Percentiles rank a stretch among this genome's conserved stretches.
Evolutionary conservation across 768 basidiomycete species (phyloP).

Genomic region (Amyloporia xantha): DNA sequence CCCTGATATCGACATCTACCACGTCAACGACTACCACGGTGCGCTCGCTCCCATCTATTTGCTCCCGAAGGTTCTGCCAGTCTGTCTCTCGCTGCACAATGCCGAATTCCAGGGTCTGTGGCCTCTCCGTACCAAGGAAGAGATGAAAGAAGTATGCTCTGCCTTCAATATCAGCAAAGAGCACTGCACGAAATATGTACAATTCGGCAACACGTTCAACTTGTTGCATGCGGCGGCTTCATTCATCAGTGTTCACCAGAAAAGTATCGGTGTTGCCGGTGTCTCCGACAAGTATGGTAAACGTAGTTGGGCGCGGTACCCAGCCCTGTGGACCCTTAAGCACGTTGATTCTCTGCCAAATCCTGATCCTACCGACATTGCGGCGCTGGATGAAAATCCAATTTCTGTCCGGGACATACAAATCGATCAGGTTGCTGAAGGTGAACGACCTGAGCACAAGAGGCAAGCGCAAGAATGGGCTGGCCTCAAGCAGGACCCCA

Average conservation of each 20-base stretch:
- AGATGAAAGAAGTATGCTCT: conserved; percentile 97
- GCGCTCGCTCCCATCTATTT: conserved; percentile 88
- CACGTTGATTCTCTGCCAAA: conserved; percentile 94
- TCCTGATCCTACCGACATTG: conserved; percentile 92
- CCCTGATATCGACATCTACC: conserved; percentile 89
- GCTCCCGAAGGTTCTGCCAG: conserved; percentile 83
- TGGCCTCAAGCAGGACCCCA: conserved; percentile 82
- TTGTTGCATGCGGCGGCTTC: conserved; percentile 89
- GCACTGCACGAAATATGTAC: conserved; percentile 93
- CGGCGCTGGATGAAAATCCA: conserved; percentile 79
- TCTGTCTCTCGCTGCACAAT: conserved; percentile 90
- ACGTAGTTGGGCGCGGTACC: conserved; percentile 94
- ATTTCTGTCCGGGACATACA: conserved; percentile 63
- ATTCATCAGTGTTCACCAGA: conserved; percentile 89
- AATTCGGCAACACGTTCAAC: conserved; percentile 98
- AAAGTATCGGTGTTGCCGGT: conserved; percentile 89
- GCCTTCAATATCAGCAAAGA: conserved; percentile 98
- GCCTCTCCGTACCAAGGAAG: conserved; percentile 94
- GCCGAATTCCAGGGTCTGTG: conserved; percentile 97
- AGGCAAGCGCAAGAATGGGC: conserved; percentile 96
- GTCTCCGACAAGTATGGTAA: conserved; percentile 98
- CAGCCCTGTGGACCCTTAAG: conserved; percentile 91
- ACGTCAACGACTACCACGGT: conserved; percentile 94
- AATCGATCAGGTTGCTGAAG: conserved; percentile 77
- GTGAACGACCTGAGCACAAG: conserved; percentile 86